Base-by-base conservation (phyloP, 768 basidiomycete genomes). In the Melanogaster broomeanus region DNA sequence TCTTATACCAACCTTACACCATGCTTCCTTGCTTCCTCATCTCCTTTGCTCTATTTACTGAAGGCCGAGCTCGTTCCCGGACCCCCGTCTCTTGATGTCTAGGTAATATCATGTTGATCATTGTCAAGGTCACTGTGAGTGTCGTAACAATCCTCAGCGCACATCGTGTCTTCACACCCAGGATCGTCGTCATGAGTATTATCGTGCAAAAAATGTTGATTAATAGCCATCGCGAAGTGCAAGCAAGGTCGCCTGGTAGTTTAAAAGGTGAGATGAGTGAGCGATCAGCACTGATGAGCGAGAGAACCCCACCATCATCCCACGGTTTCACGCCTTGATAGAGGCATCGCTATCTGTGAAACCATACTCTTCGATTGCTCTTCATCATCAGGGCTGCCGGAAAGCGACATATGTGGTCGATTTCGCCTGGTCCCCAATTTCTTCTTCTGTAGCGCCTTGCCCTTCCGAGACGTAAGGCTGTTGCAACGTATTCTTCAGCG, bases 311-410 rank as follows among this genome's bases (percentile, higher is more conserved):
- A 76, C 76, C 70, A 7, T 75, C 72, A 10, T 79, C 76, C 74
- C 76, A 77, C 6, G 77, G 75, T 45, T 70, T 77, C 3, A 77
- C 71, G 1, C 74, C 75, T 3, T 76, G 68, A 30, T 45, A 61
- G 11, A 71, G 10, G 12, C 52, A 10, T 75, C 60, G 28, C 65
- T 67, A 3, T 68, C 52, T 8, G 71, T 70, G 59, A 73, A 75
- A 9, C 51, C 52, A 9, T 2, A 57, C 45, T 19, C 37, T 51
- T 45, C 4, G 41, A 40, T 28, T 38, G 43, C 16, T 53, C 48
- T 3, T 11, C 45, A 43, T 6, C 33, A 3, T 16, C 37, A 27
- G 16, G 22, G 31, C 12, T 13, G 15, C 31, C 31, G 15, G 4
- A 13, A 31, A 13, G 31, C 10, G 12, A 31, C 1, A 4, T 10